A percentile compares a stretch with the other conserved stretches of the same genome.
phyloP scores from a whole-genome alignment of 2,329 filamentous ascomycete genomes.

The Cordyceps militaris region DNA sequence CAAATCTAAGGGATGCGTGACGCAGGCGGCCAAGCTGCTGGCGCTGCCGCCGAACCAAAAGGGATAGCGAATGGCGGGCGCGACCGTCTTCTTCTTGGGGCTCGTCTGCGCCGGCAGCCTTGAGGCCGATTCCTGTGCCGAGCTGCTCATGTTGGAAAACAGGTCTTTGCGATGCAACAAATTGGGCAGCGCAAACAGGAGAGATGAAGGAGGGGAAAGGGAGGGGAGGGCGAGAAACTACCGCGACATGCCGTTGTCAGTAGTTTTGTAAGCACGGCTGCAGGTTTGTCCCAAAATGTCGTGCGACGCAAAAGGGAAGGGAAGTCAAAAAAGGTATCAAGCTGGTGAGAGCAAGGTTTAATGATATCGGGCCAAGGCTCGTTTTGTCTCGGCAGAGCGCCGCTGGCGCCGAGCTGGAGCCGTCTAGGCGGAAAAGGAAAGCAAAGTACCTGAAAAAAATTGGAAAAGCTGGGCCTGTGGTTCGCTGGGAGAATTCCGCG shows the following conservation, averaged over 20 bases:
- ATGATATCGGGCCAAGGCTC: not conserved
- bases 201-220: not conserved
- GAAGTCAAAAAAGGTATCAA: not conserved
- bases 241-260: slow-evolving; percentile 2
- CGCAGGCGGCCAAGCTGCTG: slow-evolving; percentile 81
- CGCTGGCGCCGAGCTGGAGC: slow-evolving; percentile 6
- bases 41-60: slow-evolving; percentile 98
- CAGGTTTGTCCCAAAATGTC: not conserved
- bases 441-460: too few species aligned
- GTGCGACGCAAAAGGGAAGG: not conserved
- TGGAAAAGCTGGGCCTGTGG: not conserved
- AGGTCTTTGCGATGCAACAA: not conserved
- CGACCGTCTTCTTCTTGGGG: slow-evolving; percentile 30
- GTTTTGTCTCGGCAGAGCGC: slow-evolving; percentile 8
- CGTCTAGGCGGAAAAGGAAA: not conserved
- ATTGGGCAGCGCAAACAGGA: not conserved
- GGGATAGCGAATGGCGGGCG: slow-evolving; percentile 52
- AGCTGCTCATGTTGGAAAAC: slow-evolving; percentile 5
- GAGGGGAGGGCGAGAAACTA: not conserved
- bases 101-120: slow-evolving; percentile 15
- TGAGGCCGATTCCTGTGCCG: slow-evolving; percentile 15
- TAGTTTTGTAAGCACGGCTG: not conserved
- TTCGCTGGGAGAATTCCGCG: not conserved
- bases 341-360: not conserved
- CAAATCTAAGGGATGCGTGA: slow-evolving; percentile 90